These are phyloP conservation scores for Penicillium olsonii DNA, from an alignment of 2,329 filamentous ascomycete species.

Conservation along the genomic window DNA sequence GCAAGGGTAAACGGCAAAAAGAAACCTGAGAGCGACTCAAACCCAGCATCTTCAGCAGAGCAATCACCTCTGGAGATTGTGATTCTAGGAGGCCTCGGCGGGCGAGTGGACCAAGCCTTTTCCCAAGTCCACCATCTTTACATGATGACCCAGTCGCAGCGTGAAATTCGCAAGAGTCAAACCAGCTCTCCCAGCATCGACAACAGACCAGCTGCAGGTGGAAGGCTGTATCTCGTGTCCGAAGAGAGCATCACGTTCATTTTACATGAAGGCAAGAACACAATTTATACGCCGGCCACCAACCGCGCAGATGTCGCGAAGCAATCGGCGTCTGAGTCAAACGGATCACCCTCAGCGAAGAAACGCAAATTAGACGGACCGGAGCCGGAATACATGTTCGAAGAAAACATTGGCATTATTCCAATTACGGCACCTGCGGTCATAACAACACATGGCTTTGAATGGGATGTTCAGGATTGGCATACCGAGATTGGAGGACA, in stretches of 20 bases:
- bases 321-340: background rate
- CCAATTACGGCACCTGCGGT: slow-evolving; percentile 75
- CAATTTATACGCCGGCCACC: slow-evolving; percentile 62
- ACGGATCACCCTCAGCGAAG: slow-evolving; percentile 1
- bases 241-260: slow-evolving; percentile 80
- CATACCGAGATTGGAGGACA: slow-evolving; percentile 71
- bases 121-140: slow-evolving; percentile 86
- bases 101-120: slow-evolving; percentile 88
- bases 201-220: slow-evolving; percentile 31
- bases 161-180: slow-evolving; percentile 12
- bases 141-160: slow-evolving; percentile 45
- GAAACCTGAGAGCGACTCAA: background rate
- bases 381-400: slow-evolving; percentile 55
- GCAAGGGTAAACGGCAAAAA: slow-evolving; percentile 8
- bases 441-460: slow-evolving; percentile 78
- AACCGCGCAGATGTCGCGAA: slow-evolving; percentile 16
- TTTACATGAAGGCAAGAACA: slow-evolving; percentile 68
- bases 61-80: slow-evolving; percentile 62
- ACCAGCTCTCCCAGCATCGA: background rate
- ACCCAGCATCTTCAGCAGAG: slow-evolving; percentile 1
- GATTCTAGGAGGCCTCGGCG: slow-evolving; percentile 80
- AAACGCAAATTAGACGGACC: slow-evolving; percentile 13
- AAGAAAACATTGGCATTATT: slow-evolving; percentile 80
- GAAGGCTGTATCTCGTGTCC: slow-evolving; percentile 75
- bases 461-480: slow-evolving; percentile 91